Conservation (phyloP, 768 basidiomycete species). For the Trametes villosa region DNA sequence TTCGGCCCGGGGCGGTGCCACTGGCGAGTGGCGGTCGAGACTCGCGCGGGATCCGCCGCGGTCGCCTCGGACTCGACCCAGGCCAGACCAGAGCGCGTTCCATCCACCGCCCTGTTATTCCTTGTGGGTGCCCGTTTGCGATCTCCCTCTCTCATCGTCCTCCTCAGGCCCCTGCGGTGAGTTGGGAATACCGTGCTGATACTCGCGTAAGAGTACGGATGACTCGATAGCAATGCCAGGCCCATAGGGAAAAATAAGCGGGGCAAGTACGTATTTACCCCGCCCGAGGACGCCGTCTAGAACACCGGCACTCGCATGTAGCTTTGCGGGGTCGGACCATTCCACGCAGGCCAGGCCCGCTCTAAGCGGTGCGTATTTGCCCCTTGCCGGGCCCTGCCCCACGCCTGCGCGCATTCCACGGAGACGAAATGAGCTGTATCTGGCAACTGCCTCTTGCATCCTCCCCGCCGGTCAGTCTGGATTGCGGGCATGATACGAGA, state of each 20-base stretch:
- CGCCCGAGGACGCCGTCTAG: conserved; percentile 7
- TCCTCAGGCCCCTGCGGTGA: neutral
- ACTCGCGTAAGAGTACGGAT: neutral
- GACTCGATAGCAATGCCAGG: too few species aligned
- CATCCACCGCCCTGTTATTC: conserved; percentile 3
- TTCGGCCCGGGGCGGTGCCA: too few species aligned
- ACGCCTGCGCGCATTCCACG: conserved; percentile 3
- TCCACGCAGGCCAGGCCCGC: conserved; percentile 6
- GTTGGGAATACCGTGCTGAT: neutral
- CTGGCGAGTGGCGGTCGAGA: too few species aligned
- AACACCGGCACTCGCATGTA: neutral
- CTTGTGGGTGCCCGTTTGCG: conserved; percentile 11
- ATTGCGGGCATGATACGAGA: conserved; percentile 12
- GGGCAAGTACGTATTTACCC: neutral
- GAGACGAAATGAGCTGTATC: conserved; percentile 2
- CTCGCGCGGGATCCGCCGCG: conserved; percentile 1
- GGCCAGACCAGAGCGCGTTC: neutral
- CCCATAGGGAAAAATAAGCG: neutral
- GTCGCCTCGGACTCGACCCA: neutral
- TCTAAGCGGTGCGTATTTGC: conserved; percentile 6
- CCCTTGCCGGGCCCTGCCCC: conserved; percentile 7
- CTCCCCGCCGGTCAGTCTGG: conserved; percentile 15
- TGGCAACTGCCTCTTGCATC: conserved; percentile 1
- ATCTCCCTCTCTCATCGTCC: neutral
- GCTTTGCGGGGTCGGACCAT: conserved; percentile 1